Percentiles rank a stretch among this genome's conserved stretches.
phyloP scores from a whole-genome alignment of 228 moss, liverwort and hornwort species.

The Sphagnum fallax region DNA sequence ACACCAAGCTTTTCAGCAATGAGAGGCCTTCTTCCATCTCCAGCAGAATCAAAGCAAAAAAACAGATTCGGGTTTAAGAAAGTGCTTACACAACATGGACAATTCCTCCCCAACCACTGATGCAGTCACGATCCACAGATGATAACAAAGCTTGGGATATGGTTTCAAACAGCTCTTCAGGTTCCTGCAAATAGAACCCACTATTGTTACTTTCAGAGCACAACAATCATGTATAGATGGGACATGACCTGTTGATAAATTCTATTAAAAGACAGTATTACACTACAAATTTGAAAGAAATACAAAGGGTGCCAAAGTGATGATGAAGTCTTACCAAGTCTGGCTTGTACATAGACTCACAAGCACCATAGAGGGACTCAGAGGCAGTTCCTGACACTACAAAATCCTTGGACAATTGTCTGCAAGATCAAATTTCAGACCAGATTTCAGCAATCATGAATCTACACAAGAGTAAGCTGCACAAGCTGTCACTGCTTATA shows the following conservation, averaged over 20 bases:
- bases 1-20: too few species aligned
- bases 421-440: conserved; percentile 14
- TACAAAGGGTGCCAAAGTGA: too few species aligned
- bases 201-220: not conserved
- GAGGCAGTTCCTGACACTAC: conserved; percentile 89
- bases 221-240: not conserved
- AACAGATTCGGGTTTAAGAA: not conserved
- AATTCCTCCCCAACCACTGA: conserved; percentile 99
- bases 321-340: conserved; percentile 40
- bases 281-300: not conserved
- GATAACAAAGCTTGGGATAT: conserved; percentile 93
- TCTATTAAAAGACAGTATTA: not conserved
- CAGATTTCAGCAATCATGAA: not conserved
- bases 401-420: conserved; percentile 77
- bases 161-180: conserved; percentile 91
- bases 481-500: too few species aligned
- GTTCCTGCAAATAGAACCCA: conserved; percentile 36
- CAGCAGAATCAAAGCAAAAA: not conserved
- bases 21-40: not conserved
- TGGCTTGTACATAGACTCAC: conserved; percentile 93
- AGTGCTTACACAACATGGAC: conserved; percentile 88
- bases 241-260: not conserved
- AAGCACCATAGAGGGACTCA: conserved; percentile 87
- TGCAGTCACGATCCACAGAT: conserved; percentile 93
- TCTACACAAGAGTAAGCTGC: not conserved